These are phyloP conservation scores for Fraxinus xanthoxyloides DNA, from an alignment of 305 asterid species.

Conservation along the genomic window DNA sequence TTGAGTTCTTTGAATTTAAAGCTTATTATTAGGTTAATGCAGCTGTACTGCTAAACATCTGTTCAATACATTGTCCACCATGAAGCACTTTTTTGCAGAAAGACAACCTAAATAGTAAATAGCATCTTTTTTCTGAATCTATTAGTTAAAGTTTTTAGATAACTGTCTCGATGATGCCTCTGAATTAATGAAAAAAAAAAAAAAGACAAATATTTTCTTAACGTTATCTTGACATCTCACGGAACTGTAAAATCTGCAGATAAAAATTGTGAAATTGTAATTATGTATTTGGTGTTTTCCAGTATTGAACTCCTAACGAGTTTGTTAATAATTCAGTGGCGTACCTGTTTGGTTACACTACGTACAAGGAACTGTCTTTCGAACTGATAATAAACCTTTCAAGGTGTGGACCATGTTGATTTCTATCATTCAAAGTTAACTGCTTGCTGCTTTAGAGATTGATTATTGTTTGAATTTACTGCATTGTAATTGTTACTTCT, in stretches of 20 bases:
- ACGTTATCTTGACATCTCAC: neutral
- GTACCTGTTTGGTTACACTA: slow-evolving; percentile 97
- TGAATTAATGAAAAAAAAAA: neutral
- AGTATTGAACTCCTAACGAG: slow-evolving; percentile 19
- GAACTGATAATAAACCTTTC: slow-evolving; percentile 80
- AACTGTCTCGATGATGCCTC: neutral
- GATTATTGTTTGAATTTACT: neutral
- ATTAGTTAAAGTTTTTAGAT: neutral
- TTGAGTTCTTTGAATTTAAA: neutral
- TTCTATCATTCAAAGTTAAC: neutral
- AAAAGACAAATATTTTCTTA: neutral
- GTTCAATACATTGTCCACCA: neutral
- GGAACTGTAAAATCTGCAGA: neutral
- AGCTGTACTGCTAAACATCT: neutral
- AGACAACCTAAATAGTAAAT: neutral
- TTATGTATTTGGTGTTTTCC: neutral
- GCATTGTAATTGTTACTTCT: neutral
- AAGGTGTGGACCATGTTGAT: slow-evolving; percentile 43
- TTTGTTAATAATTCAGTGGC: slow-evolving; percentile 52
- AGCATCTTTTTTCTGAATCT: neutral
- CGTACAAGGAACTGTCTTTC: slow-evolving; percentile 76
- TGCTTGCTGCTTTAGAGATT: neutral
- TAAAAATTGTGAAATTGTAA: neutral
- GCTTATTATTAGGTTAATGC: neutral
- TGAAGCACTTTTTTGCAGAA: neutral